A percentile compares a stretch with the other conserved stretches of the same genome.
phyloP scores from a whole-genome alignment of 169 alveolate species.

The Amoebophrya sp. region DNA sequence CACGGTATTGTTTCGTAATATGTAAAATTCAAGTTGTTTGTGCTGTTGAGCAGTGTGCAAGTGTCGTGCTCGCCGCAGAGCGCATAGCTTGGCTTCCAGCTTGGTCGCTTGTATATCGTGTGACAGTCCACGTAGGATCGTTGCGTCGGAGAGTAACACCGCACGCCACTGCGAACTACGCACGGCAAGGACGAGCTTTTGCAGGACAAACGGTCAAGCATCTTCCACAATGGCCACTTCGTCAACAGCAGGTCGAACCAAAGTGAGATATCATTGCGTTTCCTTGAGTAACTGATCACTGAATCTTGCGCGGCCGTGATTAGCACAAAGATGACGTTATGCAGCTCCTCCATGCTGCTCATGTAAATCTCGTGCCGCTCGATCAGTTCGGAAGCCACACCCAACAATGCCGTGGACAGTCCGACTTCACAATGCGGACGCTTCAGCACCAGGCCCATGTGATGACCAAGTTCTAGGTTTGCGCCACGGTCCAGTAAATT shows the following conservation, averaged over 20 bases:
- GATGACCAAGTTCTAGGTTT: neutral
- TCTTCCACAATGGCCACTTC: constrained; percentile 22
- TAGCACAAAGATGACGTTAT: neutral
- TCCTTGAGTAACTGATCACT: neutral
- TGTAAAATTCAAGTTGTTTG: neutral
- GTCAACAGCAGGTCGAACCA: constrained; percentile 25
- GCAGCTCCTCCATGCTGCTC: constrained; percentile 6
- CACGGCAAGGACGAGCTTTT: neutral
- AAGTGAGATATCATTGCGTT: neutral
- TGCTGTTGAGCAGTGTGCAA: neutral
- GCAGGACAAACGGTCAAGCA: constrained; percentile 18
- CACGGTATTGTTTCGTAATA: constrained; percentile 2
- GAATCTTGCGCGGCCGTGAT: constrained; percentile 23
- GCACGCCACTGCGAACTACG: neutral
- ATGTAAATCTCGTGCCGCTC: neutral
- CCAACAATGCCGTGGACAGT: neutral
- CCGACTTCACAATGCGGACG: neutral
- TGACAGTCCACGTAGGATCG: neutral
- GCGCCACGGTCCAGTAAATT: neutral
- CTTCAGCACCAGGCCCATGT: neutral
- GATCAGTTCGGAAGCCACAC: constrained; percentile 11
- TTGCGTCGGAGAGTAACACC: neutral
- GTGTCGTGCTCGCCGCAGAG: constrained; percentile 28
- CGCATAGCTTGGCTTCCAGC: constrained; percentile 22
- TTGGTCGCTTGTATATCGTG: neutral